Conservation (phyloP, 2,329 filamentous ascomycete genomes). For the Elsinoe arachidis region DNA sequence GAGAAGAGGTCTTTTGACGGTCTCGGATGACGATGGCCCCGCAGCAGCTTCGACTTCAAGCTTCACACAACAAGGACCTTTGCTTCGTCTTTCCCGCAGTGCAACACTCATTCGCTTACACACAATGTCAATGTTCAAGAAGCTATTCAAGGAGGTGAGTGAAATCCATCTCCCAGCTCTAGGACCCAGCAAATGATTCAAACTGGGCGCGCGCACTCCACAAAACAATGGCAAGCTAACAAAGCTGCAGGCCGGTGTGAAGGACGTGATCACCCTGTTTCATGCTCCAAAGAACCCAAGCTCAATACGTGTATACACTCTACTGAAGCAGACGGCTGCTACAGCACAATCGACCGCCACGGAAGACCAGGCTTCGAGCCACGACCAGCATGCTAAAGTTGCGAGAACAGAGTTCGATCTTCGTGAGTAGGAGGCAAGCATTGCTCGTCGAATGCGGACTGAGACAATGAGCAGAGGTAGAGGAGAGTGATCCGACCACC, state of each 20-base stretch:
- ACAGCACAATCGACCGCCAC: conserved; percentile 60
- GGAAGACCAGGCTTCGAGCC: conserved; percentile 63
- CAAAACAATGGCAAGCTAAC: neutral
- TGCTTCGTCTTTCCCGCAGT: neutral
- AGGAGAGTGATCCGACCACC: conserved; percentile 67
- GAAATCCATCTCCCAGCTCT: neutral
- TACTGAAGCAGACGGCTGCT: conserved; percentile 74
- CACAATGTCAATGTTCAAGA: conserved; percentile 37
- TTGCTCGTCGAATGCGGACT: neutral
- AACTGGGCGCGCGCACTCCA: neutral
- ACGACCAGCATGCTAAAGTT: conserved; percentile 50
- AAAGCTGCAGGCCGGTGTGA: conserved; percentile 33
- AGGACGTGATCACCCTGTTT: conserved; percentile 91
- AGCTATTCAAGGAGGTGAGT: conserved; percentile 40
- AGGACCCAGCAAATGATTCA: too few species aligned
- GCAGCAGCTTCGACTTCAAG: conserved; percentile 4
- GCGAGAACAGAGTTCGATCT: conserved; percentile 71
- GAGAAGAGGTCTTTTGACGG: neutral
- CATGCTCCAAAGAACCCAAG: conserved; percentile 68
- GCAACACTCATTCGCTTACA: neutral
- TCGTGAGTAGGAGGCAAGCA: conserved; percentile 19
- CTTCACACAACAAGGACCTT: neutral
- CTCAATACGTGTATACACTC: conserved; percentile 62
- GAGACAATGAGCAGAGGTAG: conserved; percentile 48
- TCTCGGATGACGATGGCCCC: conserved; percentile 3